Base-by-base conservation (phyloP, 331 rosid species). In the Malus hybrid region DNA sequence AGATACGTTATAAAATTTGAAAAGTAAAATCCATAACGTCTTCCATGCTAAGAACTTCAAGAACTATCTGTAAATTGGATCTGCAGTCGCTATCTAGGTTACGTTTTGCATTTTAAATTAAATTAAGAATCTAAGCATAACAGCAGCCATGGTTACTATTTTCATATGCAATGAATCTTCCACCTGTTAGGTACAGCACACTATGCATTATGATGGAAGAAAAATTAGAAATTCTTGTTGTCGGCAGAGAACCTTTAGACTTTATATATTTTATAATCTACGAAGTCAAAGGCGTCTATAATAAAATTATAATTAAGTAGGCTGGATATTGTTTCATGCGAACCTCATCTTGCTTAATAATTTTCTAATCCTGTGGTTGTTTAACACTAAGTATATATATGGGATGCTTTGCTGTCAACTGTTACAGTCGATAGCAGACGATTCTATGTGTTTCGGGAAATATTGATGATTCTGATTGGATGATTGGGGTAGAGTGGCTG, bases 401-500 rank as follows among this genome's bases (percentile, higher is more conserved):
- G 73, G 58, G 82, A 71, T 65, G 81, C 60, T 63, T 55, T 39
- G 55, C 66, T 72, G 70, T 72, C 53, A 7, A 36, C 6, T 36
- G 66, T 19, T 62, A 32, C 18, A n/a, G 7, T 32, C 30, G 10
- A 33, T 68, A 61, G 71, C 56, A 16, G 60, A 22, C 19, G 34
- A 57, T 44, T 6, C 39, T 77, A 60, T 19, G 3, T 39, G 14
- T 63, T 52, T 50, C 42, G 69, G 64, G 57, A 75, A 66, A 28
- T 29, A 36, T 18, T 5, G 50, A 68, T 79, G 70, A 34, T 70
- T 63, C 57, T 70, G 24, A 79, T 33, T 22, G 75, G 55, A 77
- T 63, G 9, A 72, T 42, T 50, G 68, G 62, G 77, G 75, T 42
- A 61, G 60, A 22, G 63, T 52, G 75, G 70, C 80, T 78, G 84